Base-by-base conservation (phyloP, 2,329 filamentous ascomycete genomes). In the Sarocladiaceae sp. region DNA sequence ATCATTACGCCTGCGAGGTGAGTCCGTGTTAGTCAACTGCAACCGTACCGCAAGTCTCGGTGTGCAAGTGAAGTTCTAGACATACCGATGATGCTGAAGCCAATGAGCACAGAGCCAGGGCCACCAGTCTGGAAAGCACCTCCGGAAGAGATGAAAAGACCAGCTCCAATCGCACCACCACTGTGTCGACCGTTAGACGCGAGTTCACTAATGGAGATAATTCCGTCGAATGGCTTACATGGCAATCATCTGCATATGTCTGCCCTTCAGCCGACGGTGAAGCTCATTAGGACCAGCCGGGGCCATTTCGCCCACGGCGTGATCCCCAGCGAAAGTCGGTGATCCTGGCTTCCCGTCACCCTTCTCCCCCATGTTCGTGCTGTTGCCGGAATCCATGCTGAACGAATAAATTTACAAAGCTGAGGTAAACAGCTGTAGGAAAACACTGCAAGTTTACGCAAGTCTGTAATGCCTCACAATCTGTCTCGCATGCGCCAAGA, bases 11-110 rank as follows among this genome's bases (percentile, higher is more conserved):
- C 37, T 40, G 37, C 37, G 37, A 40, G 23, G 37, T 8, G 17
- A 22, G 37, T 40, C 7, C 20, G 37, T 17, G 20, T 23, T 10
- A 37, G 18, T 37, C 11, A 37, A 37, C n/a, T n/a, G n/a, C n/a
- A n/a, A n/a, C n/a, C n/a, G n/a, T n/a, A n/a, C n/a, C n/a, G n/a
- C n/a, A n/a, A n/a, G n/a, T n/a, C n/a, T n/a, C n/a, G n/a, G n/a
- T n/a, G n/a, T n/a, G n/a, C 18, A 22, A 25, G 61, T 95, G 90
- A 35, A 1, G 89, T 93, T 65, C 86, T 91, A 95, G 57, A 95
- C 69, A 82, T 69, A 35, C 89, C 89, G 57, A 92, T 84, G 56
- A 92, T 76, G 52, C 71, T 66, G 62, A 88, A 92, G 8, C 84
- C 84, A 52, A 91, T 78, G 22, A 92, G 66, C 5, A 91, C 65